Evolutionary conservation across 768 basidiomycete species (phyloP), one percentile per base, ranked within the genome.

Genomic region (Tulasnella sp.): DNA sequence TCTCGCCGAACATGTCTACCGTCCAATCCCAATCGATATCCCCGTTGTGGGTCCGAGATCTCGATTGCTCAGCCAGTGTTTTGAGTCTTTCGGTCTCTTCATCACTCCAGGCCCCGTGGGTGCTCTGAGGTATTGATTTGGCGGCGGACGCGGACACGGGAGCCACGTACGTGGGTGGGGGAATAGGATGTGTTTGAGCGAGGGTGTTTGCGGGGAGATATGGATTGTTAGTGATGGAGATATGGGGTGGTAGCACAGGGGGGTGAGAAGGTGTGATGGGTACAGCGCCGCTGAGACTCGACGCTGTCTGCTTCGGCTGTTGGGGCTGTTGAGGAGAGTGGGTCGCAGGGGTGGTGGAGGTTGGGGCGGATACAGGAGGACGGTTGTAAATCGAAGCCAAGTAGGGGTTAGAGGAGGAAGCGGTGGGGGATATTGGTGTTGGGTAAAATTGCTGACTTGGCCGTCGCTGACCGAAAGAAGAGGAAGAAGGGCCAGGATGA

Each of bases 21-120:
- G 89, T 75, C 71, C 81, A 79, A 67, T 88, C 86, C 86, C 86
- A 90, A 49, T 84, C 83, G 37, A 83, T 81, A 58, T 83, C 82
- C 11, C 79, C 78, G 51, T 74, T 72, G 41, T 63, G 61, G 37
- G 66, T 65, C 4, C 73, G 66, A 14, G 65, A 72, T 29, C 64
- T 76, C 65, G 80, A 81, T 51, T 85, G 79, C 60, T 87, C 86
- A 0, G 83, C 80, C 19, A 89, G 65, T 51, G 74, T 78, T 67
- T 75, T 82, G 58, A 90, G 65, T 37, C 78, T 74, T 60, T 84
- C 83, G 0, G 77, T 78, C 65, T 90, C 87, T 58, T 83, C 84
- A 6, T 86, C 82, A 2, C 83, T 77, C 87, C 86, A 89, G 6
- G 83, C 74, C 0, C 84, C 86, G 49, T 83, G 81, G 53, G 80